Evolutionary conservation across 1,139 yeast species (phyloP).

Genomic region (Taphrina communis): DNA sequence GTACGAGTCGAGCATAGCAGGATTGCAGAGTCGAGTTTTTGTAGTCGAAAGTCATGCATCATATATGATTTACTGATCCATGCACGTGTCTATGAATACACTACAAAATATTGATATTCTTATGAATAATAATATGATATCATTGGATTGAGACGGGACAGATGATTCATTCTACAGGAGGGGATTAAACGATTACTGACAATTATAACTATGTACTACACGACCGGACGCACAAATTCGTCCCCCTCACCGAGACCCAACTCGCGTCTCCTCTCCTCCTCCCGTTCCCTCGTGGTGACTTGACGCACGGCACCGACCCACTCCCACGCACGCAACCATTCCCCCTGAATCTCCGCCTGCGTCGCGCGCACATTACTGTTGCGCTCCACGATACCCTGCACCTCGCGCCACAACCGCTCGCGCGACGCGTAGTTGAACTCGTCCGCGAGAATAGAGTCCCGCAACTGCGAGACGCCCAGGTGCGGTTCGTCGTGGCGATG

Average conservation of each 20-base stretch:
- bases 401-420: slow-evolving; percentile 66
- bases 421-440: slow-evolving; percentile 57
- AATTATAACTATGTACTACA: not conserved
- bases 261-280: slow-evolving; percentile 20
- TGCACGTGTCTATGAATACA: no score
- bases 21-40: no score
- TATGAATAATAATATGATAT: no score
- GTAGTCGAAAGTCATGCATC: no score
- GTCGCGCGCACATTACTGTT: slow-evolving; percentile 68
- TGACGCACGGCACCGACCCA: slow-evolving; percentile 60
- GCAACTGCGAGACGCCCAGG: slow-evolving; percentile 63
- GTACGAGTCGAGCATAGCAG: no score
- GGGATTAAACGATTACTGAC: not conserved
- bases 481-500: slow-evolving; percentile 32
- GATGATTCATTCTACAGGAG: not conserved
- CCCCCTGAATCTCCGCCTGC: slow-evolving; percentile 78
- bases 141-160: no score
- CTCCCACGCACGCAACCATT: slow-evolving; percentile 86
- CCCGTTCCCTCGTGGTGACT: not conserved
- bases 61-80: no score
- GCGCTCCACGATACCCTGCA: slow-evolving; percentile 65
- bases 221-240: slow-evolving; percentile 36
- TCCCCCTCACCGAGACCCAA: slow-evolving; percentile 27
- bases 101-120: no score
- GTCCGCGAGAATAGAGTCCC: slow-evolving; percentile 67